Base-by-base conservation (phyloP, 306 rosid species). In the Arachis hypogaea region DNA sequence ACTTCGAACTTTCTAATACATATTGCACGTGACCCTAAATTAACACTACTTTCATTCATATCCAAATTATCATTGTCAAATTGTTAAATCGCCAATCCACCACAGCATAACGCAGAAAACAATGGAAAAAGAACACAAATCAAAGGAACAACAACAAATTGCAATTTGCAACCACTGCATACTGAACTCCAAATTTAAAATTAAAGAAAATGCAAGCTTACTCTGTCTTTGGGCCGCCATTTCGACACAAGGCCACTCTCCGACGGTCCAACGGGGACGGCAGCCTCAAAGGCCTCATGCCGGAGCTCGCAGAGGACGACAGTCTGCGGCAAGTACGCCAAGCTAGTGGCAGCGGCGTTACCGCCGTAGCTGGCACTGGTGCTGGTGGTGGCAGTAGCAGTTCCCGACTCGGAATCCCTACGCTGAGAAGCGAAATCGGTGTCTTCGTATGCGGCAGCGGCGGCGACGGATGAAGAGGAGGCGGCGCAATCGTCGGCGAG, bases 221-320 rank as follows among this genome's bases (percentile, higher is more conserved):
- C 99, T 77, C 96, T 77, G 49, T 92, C 98, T 84, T 92, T 92
- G 11, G 96, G 98, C 73, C 97, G 81, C 98, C 99, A 95, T 82
- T 92, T 95, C 1, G 98, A 95, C 63, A 95, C 96, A 76, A 90
- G 69, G 2, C 99, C 99, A 41, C 89, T 83, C 18, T 88, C 93
- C 2, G 96, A 87, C 2, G 98, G 97, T 6, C 99, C 97, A 0
- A 81, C 68, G 12, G 92, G 89, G 60, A 85, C 70, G 18, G 85
- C 78, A 11, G 83, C 89, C 85, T 95, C 98, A 47, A 95, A 92
- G 0, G 96, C 91, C 36, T 95, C 97, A 7, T 95, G 97, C n/a
- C 97, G 86, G 58, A 83, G 93, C 72, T 95, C 98, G 66, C 90
- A 83, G 12, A 95, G 74, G 5, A 95, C 87, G 22, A 76, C 62